phyloP scores from a whole-genome alignment of 441 rosid genomes.

The Adansonia rubrostipa region DNA sequence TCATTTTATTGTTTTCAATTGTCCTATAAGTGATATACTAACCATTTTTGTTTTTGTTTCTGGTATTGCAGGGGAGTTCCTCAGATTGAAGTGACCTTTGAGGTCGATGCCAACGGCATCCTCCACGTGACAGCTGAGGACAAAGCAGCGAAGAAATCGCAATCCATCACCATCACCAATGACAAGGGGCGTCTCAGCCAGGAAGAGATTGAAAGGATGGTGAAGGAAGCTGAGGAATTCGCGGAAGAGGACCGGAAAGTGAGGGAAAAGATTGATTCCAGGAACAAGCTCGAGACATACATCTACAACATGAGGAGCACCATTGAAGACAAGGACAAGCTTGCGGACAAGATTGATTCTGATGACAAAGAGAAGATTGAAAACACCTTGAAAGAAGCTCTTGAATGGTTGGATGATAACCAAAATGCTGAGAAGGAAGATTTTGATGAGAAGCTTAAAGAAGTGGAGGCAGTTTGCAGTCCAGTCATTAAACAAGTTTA shows the following conservation, averaged over 20 bases:
- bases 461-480: constrained; percentile 45
- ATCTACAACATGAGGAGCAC: constrained; percentile 52
- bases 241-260: constrained; percentile 50
- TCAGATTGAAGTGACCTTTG: constrained; percentile 58
- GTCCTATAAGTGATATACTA: not conserved
- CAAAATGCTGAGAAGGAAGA: constrained; percentile 47
- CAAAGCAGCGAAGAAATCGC: constrained; percentile 46
- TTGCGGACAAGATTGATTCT: constrained; percentile 40
- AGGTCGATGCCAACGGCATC: constrained; percentile 56
- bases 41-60: not conserved
- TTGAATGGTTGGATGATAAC: constrained; percentile 54
- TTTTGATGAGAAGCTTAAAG: constrained; percentile 50
- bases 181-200: constrained; percentile 52
- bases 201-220: constrained; percentile 56
- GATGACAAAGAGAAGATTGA: constrained; percentile 47
- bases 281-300: constrained; percentile 54
- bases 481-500: constrained; percentile 45
- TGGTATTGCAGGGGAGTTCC: constrained; percentile 47
- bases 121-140: constrained; percentile 56
- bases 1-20: not conserved
- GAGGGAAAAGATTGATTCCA: constrained; percentile 49
- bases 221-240: constrained; percentile 51
- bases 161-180: constrained; percentile 52
- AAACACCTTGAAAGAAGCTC: constrained; percentile 34
- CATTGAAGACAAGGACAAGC: constrained; percentile 43